Percentiles rank a stretch among this genome's conserved stretches.
phyloP scores from a whole-genome alignment of 768 basidiomycete species.

The Amanita pseudoporphyria region DNA sequence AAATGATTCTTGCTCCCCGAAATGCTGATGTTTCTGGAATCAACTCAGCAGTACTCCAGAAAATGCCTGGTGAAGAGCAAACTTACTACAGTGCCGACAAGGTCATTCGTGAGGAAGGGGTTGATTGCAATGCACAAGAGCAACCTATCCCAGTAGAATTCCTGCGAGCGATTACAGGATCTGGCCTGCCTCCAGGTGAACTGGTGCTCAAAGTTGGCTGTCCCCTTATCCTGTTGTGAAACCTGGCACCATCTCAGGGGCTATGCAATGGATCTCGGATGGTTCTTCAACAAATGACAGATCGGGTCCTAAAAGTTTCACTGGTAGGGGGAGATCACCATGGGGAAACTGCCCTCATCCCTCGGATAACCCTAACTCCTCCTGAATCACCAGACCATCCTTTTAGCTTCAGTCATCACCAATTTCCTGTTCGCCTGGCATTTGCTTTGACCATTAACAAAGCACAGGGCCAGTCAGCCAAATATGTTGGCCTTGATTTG shows the following conservation, averaged over 20 bases:
- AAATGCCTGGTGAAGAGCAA: conserved; percentile 14
- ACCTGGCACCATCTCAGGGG: conserved; percentile 17
- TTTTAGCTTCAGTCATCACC: conserved; percentile 20
- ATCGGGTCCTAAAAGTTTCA: conserved; percentile 19
- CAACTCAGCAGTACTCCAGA: conserved; percentile 17
- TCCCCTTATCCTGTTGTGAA: conserved; percentile 24
- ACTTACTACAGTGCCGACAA: conserved; percentile 19
- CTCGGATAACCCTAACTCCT: conserved; percentile 21
- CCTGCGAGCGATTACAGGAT: conserved; percentile 21
- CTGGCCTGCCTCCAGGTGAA: conserved; percentile 25
- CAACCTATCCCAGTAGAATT: conserved; percentile 20
- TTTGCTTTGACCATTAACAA: conserved; percentile 33
- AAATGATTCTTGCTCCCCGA: conserved; percentile 23
- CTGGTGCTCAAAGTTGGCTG: conserved; percentile 20
- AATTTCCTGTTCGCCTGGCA: conserved; percentile 29
- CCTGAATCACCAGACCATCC: conserved; percentile 10
- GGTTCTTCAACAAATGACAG: conserved; percentile 12
- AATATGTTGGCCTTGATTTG: conserved; percentile 23
- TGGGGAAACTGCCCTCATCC: conserved; percentile 26
- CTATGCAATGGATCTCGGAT: conserved; percentile 23
- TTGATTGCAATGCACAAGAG: conserved; percentile 11
- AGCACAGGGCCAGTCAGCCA: conserved; percentile 25
- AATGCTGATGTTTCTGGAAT: conserved; percentile 26
- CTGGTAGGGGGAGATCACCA: conserved; percentile 27
- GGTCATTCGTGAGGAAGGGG: conserved; percentile 14